Conservation (phyloP, 148 eudicot genomes). For the Rhododendron molle region DNA sequence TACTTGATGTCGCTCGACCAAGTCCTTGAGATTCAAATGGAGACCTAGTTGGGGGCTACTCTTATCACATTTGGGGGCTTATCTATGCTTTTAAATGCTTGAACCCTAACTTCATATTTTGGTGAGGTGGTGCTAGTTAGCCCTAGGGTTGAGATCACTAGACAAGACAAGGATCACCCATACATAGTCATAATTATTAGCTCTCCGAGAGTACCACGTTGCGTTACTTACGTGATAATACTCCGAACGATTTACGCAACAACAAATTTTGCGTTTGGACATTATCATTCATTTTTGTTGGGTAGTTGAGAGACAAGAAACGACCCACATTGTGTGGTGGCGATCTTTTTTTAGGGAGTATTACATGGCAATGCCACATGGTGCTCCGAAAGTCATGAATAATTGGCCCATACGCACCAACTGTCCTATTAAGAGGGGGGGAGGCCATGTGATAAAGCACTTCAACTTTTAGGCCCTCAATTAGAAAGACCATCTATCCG, state of each 20-base stretch:
- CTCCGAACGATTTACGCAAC: neutral
- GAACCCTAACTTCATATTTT: neutral
- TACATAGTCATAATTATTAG: neutral
- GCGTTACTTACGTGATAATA: too few relatives aligned
- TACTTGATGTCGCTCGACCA: neutral
- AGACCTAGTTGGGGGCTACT: neutral
- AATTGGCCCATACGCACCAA: neutral
- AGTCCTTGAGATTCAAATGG: neutral
- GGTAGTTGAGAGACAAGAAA: neutral
- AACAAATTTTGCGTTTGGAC: neutral
- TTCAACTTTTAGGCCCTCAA: conserved; percentile 1
- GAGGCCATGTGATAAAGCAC: conserved; percentile 12
- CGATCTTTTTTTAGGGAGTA: neutral
- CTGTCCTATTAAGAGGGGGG: neutral
- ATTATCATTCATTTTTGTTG: too few relatives aligned
- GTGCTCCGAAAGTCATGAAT: too few relatives aligned
- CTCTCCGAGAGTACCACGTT: neutral
- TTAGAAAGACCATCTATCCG: neutral
- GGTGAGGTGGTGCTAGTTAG: neutral
- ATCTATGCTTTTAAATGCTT: neutral
- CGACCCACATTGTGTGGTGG: neutral
- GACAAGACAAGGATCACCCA: conserved; percentile 14
- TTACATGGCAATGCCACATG: neutral
- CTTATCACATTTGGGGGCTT: neutral
- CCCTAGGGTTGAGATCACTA: neutral